phyloP scores from a whole-genome alignment of 352 stramenopile species.

The Phytophthora quininea region DNA sequence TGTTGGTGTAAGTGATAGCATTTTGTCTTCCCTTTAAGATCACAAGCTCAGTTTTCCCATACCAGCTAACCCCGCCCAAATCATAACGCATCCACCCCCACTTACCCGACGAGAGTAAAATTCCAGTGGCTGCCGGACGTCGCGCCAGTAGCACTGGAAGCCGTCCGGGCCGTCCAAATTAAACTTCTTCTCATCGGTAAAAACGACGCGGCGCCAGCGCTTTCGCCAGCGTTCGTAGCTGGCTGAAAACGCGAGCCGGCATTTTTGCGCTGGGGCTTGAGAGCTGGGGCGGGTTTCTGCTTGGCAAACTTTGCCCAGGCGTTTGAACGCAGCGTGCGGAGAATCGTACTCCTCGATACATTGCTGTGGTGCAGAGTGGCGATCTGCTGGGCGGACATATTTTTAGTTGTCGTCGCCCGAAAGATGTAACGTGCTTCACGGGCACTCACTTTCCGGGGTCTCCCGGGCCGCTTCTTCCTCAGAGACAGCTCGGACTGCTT shows the following conservation, averaged over 20 bases:
- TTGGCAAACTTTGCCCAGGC: slow-evolving; percentile 17
- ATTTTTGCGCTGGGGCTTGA: slow-evolving; percentile 16
- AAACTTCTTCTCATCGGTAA: slow-evolving; percentile 19
- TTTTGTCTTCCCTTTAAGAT: slow-evolving; percentile 3
- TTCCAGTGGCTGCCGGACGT: neutral
- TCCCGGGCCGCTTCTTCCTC: too few species aligned
- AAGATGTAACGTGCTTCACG: too few species aligned
- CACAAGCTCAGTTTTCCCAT: neutral
- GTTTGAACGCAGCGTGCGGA: slow-evolving; percentile 2
- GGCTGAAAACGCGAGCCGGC: neutral
- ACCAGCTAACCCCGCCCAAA: slow-evolving; percentile 8
- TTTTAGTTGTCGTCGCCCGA: too few species aligned
- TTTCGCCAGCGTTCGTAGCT: neutral
- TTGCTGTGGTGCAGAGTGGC: too few species aligned
- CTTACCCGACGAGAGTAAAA: slow-evolving; percentile 10
- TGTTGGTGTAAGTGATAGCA: slow-evolving; percentile 1
- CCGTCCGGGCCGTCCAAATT: slow-evolving; percentile 14
- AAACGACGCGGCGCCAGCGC: slow-evolving; percentile 10
- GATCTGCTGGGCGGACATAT: too few species aligned
- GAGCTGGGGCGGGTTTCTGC: slow-evolving; percentile 3
- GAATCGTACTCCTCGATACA: slow-evolving; percentile 9
- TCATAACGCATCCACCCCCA: slow-evolving; percentile 16
- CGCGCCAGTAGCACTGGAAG: slow-evolving; percentile 11
- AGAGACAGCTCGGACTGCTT: too few species aligned
- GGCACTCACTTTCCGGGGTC: too few species aligned